Evolutionary conservation across 352 stramenopile species (phyloP), one percentile per base, ranked within the genome.

Genomic region (Pythium monospermum): DNA sequence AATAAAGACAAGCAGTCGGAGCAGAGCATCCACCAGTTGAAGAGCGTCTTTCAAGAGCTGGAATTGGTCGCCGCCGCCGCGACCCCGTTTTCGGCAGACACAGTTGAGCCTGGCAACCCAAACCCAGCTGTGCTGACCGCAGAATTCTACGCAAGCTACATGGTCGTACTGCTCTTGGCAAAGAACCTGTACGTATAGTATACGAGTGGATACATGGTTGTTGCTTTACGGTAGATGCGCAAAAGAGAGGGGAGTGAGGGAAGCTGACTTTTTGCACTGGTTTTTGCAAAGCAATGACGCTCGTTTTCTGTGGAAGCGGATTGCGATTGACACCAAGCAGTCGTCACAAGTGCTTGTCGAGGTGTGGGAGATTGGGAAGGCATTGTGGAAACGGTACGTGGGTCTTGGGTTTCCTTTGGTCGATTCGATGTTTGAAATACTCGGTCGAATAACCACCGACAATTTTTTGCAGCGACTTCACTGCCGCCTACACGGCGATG

Each of bases 221-320:
- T 8, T 35, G 30, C 13, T 35, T 35, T 8, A 35, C 8, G 8
- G 30, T 13, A n/a, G n/a, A n/a, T n/a, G n/a, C n/a, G n/a, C n/a
- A n/a, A n/a, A n/a, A n/a, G n/a, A n/a, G n/a, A n/a, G n/a, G 11
- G 41, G 7, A 7, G 33, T 42, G 35, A 33, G 0, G 21, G 7
- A 37, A 25, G 1, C 36, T 27, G 46, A 53, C 11, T 4, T 30
- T 21, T 44, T 12, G 13, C 30, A 35, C 30, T 35, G 30, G 13
- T 35, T 8, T 8, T 35, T 25, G 18, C 18, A 11, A 22, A 80
- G 65, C 28, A 85, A 87, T 32, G 75, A 87, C 28, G 75, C 78
- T 31, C 75, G 78, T 8, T 89, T 89, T 37, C 59, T 89, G 52
- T 89, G 78, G 78, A 87, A 87, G 55, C 78, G 78, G 28, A 81